Evolutionary conservation across 306 rosid species (phyloP), one percentile per base, ranked within the genome.

Genomic region (Canavalia gladiata): DNA sequence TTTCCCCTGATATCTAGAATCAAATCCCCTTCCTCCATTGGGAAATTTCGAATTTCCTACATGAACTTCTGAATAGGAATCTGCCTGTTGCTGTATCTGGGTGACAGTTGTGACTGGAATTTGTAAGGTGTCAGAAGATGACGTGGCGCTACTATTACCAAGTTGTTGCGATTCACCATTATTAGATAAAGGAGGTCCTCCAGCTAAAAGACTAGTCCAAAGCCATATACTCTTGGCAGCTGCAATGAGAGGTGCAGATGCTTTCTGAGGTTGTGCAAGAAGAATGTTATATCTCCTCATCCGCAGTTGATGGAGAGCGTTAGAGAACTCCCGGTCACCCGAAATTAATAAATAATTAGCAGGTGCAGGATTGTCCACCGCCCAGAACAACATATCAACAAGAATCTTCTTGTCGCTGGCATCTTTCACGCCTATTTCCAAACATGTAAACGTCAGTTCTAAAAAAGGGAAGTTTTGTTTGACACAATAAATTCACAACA

Each of bases 171-270:
- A 87, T 76, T 91, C 98, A 30, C 90, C 88, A 74, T 57, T 85
- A 74, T 57, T 85, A 8, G 89, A 65, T 25, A 90, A 84, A 7
- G 98, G 98, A 33, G 88, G 59, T 6, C 98, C 98, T 76, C 97
- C 98, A 1, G 88, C 90, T 37, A 87, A 77, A 47, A 94, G 97
- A 84, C 80, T 91, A 25, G 96, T 90, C 98, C 98, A 94, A 59
- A 91, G 98, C 98, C 98, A 94, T 43, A 94, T 94, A 63, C 87
- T 92, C 90, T 89, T 94, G 11, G 98, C 98, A 6, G 98, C 98
- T 50, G 97, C 97, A 1, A 94, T 85, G 39, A 94, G 85, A 5
- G 98, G 92, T 0, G 90, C 97, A 25, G 98, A 92, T 49, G 98
- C 98, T 72, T 91, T 87, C 50, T 84, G 95, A 31, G 98, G 98